A percentile compares a stretch with the other conserved stretches of the same genome.
These are phyloP conservation scores for Aspergillus sp. DNA, from an alignment of 2,329 filamentous ascomycete species.

Conservation along the genomic window DNA sequence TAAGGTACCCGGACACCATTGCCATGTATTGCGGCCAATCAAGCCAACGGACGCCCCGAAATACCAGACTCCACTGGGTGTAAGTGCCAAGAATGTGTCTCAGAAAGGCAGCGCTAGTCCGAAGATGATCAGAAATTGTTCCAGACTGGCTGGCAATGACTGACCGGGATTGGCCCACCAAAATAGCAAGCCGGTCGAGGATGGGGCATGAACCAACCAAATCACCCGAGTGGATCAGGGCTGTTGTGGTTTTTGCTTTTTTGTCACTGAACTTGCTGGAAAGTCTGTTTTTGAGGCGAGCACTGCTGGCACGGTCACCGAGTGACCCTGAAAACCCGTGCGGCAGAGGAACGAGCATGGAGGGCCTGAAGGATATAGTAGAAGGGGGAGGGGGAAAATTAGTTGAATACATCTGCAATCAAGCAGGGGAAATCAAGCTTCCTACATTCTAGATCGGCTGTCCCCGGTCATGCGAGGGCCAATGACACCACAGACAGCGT, in stretches of 20 bases:
- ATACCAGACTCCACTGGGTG: background rate
- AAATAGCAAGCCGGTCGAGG: slow-evolving; percentile 17
- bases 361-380: background rate
- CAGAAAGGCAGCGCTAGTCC: slow-evolving; percentile 7
- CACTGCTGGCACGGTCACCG: background rate
- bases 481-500: background rate
- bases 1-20: background rate
- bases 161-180: slow-evolving; percentile 14
- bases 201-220: slow-evolving; percentile 3
- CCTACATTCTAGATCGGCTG: background rate
- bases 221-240: background rate
- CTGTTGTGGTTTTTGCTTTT: slow-evolving; percentile 14
- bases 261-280: background rate
- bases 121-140: slow-evolving; percentile 15
- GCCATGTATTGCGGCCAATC: background rate
- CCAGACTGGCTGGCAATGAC: slow-evolving; percentile 14
- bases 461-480: background rate
- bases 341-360: background rate
- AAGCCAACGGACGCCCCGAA: background rate
- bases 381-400: background rate
- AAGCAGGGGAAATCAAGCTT: background rate
- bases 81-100: background rate
- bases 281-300: background rate
- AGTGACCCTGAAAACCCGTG: background rate
- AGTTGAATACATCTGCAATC: background rate